Conservation (phyloP, 345 rosid species). For the Sonneratia alba region DNA sequence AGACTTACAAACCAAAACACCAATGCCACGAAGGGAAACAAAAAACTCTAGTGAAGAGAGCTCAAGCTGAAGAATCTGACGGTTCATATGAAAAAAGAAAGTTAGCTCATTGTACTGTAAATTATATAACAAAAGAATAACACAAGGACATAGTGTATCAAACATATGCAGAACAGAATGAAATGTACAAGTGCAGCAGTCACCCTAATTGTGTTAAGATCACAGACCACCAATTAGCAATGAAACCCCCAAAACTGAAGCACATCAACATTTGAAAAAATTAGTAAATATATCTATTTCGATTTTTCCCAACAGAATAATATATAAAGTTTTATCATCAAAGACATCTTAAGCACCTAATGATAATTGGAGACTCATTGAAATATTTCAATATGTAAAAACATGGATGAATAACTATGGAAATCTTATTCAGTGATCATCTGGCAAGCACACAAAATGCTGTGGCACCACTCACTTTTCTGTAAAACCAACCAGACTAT, state of each 20-base stretch:
- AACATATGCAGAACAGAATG: neutral
- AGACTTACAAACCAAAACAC: slow-evolving; percentile 47
- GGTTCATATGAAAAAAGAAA: slow-evolving; percentile 38
- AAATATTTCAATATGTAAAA: neutral
- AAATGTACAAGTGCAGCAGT: neutral
- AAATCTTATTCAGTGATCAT: neutral
- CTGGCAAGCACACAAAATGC: neutral
- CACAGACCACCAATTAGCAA: too few relatives aligned
- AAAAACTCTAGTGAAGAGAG: slow-evolving; percentile 33
- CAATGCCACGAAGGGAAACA: slow-evolving; percentile 51
- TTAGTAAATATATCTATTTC: neutral
- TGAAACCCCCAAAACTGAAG: slow-evolving; percentile 11
- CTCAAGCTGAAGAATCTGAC: slow-evolving; percentile 65
- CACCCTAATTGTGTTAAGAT: neutral
- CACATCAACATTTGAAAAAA: too few relatives aligned
- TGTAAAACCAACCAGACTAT: slow-evolving; percentile 3
- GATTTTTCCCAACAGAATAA: neutral
- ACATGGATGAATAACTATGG: neutral
- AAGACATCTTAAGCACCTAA: slow-evolving; percentile 16
- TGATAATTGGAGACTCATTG: neutral
- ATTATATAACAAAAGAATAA: neutral
- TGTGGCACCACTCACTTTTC: neutral
- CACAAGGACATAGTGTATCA: neutral
- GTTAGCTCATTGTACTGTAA: slow-evolving; percentile 30
- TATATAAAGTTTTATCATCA: slow-evolving; percentile 20